Base-by-base conservation (phyloP, 306 rosid genomes). In the Cyamopsis tetragonoloba region DNA sequence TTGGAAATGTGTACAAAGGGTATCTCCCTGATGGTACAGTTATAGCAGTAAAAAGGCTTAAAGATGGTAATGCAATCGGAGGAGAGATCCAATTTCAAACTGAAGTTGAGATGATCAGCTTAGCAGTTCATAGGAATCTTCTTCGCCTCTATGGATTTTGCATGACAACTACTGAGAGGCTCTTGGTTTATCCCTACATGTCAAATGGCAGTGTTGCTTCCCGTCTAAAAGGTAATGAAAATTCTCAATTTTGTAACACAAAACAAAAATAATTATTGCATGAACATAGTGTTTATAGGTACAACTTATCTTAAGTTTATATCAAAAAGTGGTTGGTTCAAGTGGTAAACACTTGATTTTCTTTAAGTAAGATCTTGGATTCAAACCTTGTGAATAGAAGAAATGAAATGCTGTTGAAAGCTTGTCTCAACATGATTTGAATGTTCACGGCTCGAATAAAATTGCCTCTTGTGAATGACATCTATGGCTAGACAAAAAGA, bases 101-200 rank as follows among this genome's bases (percentile, higher is more conserved):
- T 12, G 99, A 93, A 75, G 87, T 93, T 17, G 97, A 93, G 81
- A 93, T 93, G 96, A 89, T 93, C 82, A 89, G 97, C 88, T 84
- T 93, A 41, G 99, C 97, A 0, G 96, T 90, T 30, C 99, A 93
- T 39, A 73, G 99, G 39, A 88, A 93, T 74, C 91, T 93, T 70
- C 99, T 93, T 68, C 91, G 95, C 26, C 86, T 93, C 7, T 88
- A 83, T 54, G 99, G 99, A 2, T 93, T 88, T 59, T 93, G 99
- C 35, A 81, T 85, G 88, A 88, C 97, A 31, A 49, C 84, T 61
- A 59, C 92, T 0, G 99, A 93, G 74, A 83, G 96, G 78, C 95
- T 93, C 69, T 67, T 93, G 78, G 96, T 93, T 73, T 93, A 89
- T 78, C 99, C 99, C 0, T 93, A 89, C 77, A 89, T 89, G 99